Conservation (phyloP, 2,329 filamentous ascomycete species). For the Botrytis hyacinthi region DNA sequence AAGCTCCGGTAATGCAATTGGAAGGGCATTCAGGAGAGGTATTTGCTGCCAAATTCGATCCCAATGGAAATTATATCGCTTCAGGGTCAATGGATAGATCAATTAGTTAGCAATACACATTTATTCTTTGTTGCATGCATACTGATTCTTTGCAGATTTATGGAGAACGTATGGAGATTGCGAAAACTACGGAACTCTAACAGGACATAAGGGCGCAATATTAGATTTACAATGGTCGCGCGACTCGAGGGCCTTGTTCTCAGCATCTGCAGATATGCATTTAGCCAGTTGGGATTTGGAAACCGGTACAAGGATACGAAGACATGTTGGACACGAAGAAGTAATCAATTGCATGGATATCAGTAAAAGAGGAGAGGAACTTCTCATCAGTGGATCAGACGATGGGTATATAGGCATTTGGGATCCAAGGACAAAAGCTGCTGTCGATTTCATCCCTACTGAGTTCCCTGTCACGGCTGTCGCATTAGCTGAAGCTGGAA, state of each 20-base stretch:
- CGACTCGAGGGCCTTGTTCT: constrained; percentile 86
- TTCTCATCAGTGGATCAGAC: constrained; percentile 87
- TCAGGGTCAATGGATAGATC: constrained; percentile 94
- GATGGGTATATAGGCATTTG: constrained; percentile 93
- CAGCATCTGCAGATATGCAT: constrained; percentile 89
- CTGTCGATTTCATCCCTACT: constrained; percentile 82
- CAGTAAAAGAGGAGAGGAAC: constrained; percentile 83
- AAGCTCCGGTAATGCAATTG: constrained; percentile 92
- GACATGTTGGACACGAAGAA: constrained; percentile 91
- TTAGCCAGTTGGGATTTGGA: constrained; percentile 94
- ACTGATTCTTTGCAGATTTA: constrained; percentile 59
- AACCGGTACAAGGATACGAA: constrained; percentile 85
- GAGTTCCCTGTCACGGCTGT: constrained; percentile 91
- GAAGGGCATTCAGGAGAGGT: constrained; percentile 81
- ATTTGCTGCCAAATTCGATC: constrained; percentile 87
- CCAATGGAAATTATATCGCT: constrained; percentile 82
- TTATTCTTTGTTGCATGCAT: neutral
- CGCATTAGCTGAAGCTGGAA: constrained; percentile 87
- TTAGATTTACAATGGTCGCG: constrained; percentile 95
- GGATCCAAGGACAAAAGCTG: constrained; percentile 90
- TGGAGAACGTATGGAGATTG: constrained; percentile 93
- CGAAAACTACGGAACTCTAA: constrained; percentile 89
- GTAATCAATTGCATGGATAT: constrained; percentile 92
- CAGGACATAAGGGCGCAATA: constrained; percentile 85
- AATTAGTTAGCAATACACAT: constrained; percentile 64